Percentiles rank a stretch among this genome's conserved stretches.
Evolutionary conservation across 139 green algal genomes (phyloP).

Genomic region (Coelastrella sp.): DNA sequence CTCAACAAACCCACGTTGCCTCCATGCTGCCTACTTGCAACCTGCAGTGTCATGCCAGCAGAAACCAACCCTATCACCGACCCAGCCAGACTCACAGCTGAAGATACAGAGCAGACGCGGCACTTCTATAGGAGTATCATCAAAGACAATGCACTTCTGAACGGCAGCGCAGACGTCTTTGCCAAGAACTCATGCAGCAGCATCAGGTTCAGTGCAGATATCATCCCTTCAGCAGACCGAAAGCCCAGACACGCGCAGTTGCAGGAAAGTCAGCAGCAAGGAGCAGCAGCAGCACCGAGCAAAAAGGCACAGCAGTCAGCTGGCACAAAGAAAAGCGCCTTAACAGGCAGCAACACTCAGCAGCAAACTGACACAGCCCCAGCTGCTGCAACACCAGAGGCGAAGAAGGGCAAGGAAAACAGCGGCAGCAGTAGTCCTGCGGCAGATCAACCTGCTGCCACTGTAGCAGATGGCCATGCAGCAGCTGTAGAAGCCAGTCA

Average conservation of each 20-base stretch:
- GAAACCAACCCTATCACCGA: conserved; percentile 30
- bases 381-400: not conserved
- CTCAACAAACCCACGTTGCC: not conserved
- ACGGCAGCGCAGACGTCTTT: conserved; percentile 9
- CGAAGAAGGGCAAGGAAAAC: not conserved
- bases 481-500: not conserved
- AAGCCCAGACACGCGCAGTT: not conserved
- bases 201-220: not conserved
- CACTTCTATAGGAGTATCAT: conserved; percentile 15
- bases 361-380: too few species aligned
- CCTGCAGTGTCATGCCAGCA: conserved; percentile 36
- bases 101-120: conserved; percentile 25
- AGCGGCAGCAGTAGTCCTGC: not conserved
- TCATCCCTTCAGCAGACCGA: not conserved
- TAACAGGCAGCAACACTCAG: too few species aligned
- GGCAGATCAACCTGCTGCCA: not conserved
- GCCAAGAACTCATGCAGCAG: conserved; percentile 25
- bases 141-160: not conserved
- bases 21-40: not conserved
- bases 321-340: not conserved
- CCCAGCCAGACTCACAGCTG: conserved; percentile 3
- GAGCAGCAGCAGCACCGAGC: not conserved
- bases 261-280: conserved; percentile 2
- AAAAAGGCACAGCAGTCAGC: not conserved
- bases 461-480: not conserved